These are phyloP conservation scores for Asterochloris sp. DNA, from an alignment of 139 green algal genomes.

Conservation along the genomic window DNA sequence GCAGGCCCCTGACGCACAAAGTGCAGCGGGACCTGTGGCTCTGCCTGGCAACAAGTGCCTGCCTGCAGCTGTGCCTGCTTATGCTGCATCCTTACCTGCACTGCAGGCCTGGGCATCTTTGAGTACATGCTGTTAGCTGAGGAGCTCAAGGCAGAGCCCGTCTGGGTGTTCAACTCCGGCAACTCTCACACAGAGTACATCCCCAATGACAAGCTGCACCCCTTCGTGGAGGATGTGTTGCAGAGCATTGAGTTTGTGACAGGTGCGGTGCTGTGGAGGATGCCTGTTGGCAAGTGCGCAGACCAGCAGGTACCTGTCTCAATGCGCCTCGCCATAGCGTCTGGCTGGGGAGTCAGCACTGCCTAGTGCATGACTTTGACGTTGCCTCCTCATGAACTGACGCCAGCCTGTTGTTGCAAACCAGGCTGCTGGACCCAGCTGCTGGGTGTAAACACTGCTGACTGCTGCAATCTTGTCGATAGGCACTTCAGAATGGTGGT, in stretches of 20 bases:
- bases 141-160: conserved; percentile 46
- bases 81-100: not conserved
- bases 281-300: too few species aligned
- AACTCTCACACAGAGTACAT: conserved; percentile 39
- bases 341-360: too few species aligned
- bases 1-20: not conserved
- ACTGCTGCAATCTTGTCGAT: conserved; percentile 39
- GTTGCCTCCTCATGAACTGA: too few species aligned
- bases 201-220: conserved; percentile 3
- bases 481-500: conserved; percentile 40
- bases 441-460: conserved; percentile 2
- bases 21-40: not conserved
- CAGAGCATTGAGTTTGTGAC: not conserved
- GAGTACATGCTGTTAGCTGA: conserved; percentile 69
- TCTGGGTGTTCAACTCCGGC: conserved; percentile 66
- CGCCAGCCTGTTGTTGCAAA: too few species aligned
- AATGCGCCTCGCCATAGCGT: too few species aligned
- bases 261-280: too few species aligned
- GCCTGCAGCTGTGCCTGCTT: not conserved
- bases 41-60: not conserved
- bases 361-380: too few species aligned
- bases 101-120: conserved; percentile 51
- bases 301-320: too few species aligned
- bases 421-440: too few species aligned
- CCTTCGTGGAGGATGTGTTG: conserved; percentile 4